Conservation (phyloP, 805 yeast genomes). For the Millerozyma miso region DNA sequence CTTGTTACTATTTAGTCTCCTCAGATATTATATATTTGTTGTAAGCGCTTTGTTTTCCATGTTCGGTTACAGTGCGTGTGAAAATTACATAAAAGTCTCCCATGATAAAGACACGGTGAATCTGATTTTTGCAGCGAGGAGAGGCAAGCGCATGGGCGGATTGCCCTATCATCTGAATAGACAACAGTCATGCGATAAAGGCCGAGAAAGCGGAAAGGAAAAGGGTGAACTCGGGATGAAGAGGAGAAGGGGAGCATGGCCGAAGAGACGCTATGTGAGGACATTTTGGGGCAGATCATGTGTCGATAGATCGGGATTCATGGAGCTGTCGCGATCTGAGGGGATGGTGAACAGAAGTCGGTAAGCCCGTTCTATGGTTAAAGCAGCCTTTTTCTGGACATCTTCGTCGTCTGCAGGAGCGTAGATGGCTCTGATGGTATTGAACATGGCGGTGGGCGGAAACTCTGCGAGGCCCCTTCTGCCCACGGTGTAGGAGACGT, state of each 20-base stretch:
- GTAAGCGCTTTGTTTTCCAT: neutral
- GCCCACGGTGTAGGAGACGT: conserved; percentile 27
- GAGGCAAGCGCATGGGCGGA: no score
- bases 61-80: neutral
- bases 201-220: no score
- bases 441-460: conserved; percentile 23
- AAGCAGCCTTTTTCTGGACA: conserved; percentile 14
- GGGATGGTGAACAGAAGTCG: conserved; percentile 10
- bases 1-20: neutral
- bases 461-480: conserved; percentile 30
- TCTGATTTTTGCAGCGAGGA: neutral
- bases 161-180: no score
- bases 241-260: no score
- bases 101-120: neutral
- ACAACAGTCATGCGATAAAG: no score
- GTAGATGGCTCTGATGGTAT: conserved; percentile 20
- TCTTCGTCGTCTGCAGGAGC: conserved; percentile 19
- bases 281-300: no score
- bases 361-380: conserved; percentile 23
- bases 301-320: no score
- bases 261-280: no score
- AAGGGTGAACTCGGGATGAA: no score
- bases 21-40: no score
- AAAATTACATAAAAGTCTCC: neutral
- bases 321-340: no score